Conservation (phyloP, 1,284 basidiomycete genomes). For the Rhodotorula sp. region DNA sequence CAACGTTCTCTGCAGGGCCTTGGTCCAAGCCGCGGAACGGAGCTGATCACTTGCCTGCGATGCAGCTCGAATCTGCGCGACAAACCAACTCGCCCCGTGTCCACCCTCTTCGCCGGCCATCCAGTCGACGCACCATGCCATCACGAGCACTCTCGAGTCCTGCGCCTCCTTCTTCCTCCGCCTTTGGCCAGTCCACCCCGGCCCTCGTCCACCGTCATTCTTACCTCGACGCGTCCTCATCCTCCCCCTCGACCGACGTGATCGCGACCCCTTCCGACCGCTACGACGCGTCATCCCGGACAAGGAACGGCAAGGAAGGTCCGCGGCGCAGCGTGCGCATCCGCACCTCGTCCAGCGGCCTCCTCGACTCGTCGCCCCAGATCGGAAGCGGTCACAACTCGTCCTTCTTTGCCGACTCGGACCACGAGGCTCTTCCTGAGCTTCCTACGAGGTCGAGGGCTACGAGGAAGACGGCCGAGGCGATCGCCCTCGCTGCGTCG, state of each 20-base stretch:
- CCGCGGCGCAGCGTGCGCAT: constrained; percentile 29
- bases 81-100: neutral
- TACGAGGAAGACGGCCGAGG: neutral
- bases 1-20: no score
- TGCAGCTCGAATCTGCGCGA: neutral
- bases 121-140: neutral
- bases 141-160: neutral
- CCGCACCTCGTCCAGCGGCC: constrained; percentile 16
- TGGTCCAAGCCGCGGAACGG: no score
- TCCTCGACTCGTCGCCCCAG: no score
- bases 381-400: constrained; percentile 12
- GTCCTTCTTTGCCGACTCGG: neutral
- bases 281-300: neutral
- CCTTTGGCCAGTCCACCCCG: constrained; percentile 27
- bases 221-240: constrained; percentile 25
- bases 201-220: constrained; percentile 23
- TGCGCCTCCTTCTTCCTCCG: constrained; percentile 11
- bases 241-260: constrained; percentile 26
- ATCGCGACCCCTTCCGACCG: constrained; percentile 35
- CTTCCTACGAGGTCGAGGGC: neutral
- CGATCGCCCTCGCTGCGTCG: neutral
- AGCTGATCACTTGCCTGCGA: no score
- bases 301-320: constrained; percentile 5
- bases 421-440: neutral
- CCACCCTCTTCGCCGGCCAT: no score